These are phyloP conservation scores for Bothriochloa decipiens DNA, from an alignment of 176 grass and related monocot genomes.

Conservation along the genomic window DNA sequence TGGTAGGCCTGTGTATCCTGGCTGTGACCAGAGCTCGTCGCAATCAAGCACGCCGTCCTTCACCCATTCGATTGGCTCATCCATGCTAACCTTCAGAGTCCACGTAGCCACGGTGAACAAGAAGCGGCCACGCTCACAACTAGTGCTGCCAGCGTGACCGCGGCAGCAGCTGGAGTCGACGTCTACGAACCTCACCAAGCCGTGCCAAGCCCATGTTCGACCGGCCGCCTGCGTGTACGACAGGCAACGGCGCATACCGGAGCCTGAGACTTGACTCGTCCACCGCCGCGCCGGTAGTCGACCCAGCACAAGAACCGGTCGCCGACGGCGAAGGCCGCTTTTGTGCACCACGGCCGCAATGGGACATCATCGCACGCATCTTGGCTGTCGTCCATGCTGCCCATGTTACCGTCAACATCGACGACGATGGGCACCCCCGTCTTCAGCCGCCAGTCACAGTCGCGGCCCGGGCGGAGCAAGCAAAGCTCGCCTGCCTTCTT, in stretches of 20 bases:
- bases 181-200: not conserved
- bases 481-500: not conserved
- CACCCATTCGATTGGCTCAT: not conserved
- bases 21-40: not conserved
- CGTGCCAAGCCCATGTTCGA: too few relatives aligned
- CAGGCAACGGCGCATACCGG: not conserved
- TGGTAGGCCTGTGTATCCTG: not conserved
- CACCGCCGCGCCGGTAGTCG: not conserved
- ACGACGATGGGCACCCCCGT: not conserved
- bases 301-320: not conserved
- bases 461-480: not conserved
- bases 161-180: not conserved
- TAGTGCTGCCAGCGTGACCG: not conserved
- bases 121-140: not conserved
- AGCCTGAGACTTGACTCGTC: not conserved
- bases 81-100: not conserved
- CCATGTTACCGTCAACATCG: too few relatives aligned
- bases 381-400: not conserved
- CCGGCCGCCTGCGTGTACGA: too few relatives aligned
- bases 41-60: not conserved
- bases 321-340: not conserved
- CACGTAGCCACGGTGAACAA: not conserved
- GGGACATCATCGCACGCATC: not conserved
- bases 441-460: not conserved
- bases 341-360: accelerated